A percentile compares a stretch with the other conserved stretches of the same genome.
Evolutionary conservation across 352 stramenopile genomes (phyloP).

Genomic region (Phytophthora pseudosyringae): DNA sequence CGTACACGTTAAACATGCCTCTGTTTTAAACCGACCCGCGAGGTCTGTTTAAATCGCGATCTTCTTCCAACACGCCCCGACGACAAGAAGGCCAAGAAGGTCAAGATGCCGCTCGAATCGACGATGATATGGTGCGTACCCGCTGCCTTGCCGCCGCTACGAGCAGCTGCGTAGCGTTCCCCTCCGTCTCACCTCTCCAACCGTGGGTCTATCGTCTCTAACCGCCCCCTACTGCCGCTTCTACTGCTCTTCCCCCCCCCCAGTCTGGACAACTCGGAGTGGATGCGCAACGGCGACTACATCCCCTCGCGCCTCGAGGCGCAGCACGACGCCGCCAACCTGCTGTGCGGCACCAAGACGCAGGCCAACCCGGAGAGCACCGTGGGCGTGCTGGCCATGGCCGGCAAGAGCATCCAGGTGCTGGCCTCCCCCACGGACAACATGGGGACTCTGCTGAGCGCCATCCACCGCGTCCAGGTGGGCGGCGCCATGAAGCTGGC

Average conservation of each 20-base stretch:
- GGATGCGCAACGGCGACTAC: conserved; percentile 99
- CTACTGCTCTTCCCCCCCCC: neutral
- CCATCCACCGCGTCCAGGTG: conserved; percentile 93
- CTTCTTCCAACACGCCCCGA: conserved; percentile 32
- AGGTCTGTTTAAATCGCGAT: conserved; percentile 24
- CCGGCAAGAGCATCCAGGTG: conserved; percentile 93
- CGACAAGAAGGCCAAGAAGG: conserved; percentile 27
- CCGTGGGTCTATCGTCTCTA: conserved; percentile 2
- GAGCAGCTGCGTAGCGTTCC: neutral
- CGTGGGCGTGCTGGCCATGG: conserved; percentile 97
- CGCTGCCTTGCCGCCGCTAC: neutral
- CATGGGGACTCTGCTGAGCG: conserved; percentile 96
- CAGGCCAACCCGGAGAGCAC: conserved; percentile 98
- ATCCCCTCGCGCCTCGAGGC: conserved; percentile 97
- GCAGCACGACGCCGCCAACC: conserved; percentile 98
- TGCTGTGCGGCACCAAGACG: conserved; percentile 97
- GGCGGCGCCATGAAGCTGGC: conserved; percentile 93
- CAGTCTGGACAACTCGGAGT: conserved; percentile 97
- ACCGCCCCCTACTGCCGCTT: conserved; percentile 9
- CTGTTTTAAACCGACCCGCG: too few relatives aligned
- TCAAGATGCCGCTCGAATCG: conserved; percentile 85
- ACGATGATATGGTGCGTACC: conserved; percentile 86
- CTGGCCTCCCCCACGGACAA: conserved; percentile 98
- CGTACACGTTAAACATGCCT: too few relatives aligned
- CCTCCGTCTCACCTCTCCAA: neutral